Base-by-base conservation (phyloP, 1,284 basidiomycete species). In the Cryptococcus sp. region DNA sequence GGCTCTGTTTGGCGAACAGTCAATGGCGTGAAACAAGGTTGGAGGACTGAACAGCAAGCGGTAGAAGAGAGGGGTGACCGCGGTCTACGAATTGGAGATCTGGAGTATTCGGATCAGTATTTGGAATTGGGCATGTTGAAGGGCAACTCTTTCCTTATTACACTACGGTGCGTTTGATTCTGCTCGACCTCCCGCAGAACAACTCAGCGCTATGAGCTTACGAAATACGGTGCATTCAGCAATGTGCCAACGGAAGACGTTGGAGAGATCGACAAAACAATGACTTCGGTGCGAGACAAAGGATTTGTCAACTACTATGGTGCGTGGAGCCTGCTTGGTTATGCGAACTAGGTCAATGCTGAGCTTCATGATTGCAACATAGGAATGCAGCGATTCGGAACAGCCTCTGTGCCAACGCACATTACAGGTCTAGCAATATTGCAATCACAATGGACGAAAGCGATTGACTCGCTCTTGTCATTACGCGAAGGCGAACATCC, bases 231-330 rank as follows among this genome's bases (percentile, higher is more conserved):
- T 22, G 29, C 8, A 2, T 22, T 5, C 15, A 44, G 93, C 65
- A 95, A 89, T 69, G 87, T 95, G 7, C 86, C 89, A 67, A 86
- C 86, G 8, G 85, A 89, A 52, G 86, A 87, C 2, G 79, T 81
- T 61, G 85, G 88, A 41, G 85, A 84, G 0, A 81, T 98, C 46
- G 86, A 91, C 64, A 81, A 82, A 56, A 88, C 89, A 0, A 84
- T 99, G 83, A 81, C 83, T n/a, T 87, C 85, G 3, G 83, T 99
- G 54, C 89, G 92, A 74, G 80, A 83, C 48, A 86, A 85, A 54
- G 96, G 96, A 0, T 98, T 98, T 77, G 90, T 99, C 76, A 99
- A 99, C 76, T 99, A 97, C 73, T 99, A 96, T 73, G 95, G 92
- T 89, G 78, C 46, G 69, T 58, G 37, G 22, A 11, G 6, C 22